Conservation (phyloP, 768 basidiomycete genomes). For the Phlebiopsis flavidoalba region DNA sequence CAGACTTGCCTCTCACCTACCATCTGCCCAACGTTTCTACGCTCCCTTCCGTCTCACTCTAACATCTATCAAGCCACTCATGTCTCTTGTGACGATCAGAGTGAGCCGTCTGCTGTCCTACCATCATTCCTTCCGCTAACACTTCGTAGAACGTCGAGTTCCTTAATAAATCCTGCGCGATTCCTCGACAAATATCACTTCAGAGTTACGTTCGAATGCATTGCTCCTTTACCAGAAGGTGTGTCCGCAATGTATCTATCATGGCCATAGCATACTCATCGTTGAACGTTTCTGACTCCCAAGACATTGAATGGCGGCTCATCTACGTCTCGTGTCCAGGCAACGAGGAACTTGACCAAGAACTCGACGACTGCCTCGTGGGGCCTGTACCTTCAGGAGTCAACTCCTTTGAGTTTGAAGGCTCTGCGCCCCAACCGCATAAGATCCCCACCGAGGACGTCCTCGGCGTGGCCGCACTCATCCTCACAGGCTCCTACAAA, state of each 20-base stretch:
- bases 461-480: conserved; percentile 93
- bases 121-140: background rate
- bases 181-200: conserved; percentile 91
- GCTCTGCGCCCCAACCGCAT: conserved; percentile 74
- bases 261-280: background rate
- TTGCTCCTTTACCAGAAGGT: conserved; percentile 89
- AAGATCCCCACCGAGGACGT: conserved; percentile 89
- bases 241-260: conserved; percentile 13
- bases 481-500: conserved; percentile 91
- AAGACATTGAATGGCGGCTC: conserved; percentile 97
- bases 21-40: background rate
- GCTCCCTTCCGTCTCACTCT: too few species aligned
- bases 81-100: conserved; percentile 70
- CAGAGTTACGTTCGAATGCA: conserved; percentile 96
- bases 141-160: conserved; percentile 74
- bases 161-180: conserved; percentile 86
- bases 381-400: conserved; percentile 96
- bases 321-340: conserved; percentile 96
- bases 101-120: conserved; percentile 30
- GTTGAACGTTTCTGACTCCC: background rate
- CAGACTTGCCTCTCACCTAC: background rate
- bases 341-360: conserved; percentile 89
- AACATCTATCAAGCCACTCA: conserved; percentile 19
- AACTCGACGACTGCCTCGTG: conserved; percentile 95
- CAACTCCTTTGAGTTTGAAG: conserved; percentile 96